These are phyloP conservation scores for Eutrema heterophyllum DNA, from an alignment of 345 rosid genomes.

Conservation along the genomic window DNA sequence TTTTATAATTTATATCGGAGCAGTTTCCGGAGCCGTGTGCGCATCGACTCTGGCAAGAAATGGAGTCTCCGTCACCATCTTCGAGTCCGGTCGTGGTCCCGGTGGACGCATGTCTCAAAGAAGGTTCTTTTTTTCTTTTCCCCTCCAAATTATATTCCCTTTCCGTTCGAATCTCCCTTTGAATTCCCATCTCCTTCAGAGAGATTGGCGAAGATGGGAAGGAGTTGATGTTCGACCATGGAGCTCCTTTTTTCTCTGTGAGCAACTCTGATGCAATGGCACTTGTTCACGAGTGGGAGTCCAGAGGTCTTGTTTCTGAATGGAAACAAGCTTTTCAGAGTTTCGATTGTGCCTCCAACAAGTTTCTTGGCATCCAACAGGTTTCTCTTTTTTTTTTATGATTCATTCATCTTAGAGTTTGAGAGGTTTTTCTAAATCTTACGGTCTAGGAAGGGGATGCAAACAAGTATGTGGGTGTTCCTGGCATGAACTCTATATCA, in stretches of 20 bases:
- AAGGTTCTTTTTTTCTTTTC: slow-evolving; percentile 37
- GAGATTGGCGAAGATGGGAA: slow-evolving; percentile 62
- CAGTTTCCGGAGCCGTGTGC: slow-evolving; percentile 81
- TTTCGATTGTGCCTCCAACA: slow-evolving; percentile 50
- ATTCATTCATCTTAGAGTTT: neutral
- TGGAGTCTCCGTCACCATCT: slow-evolving; percentile 69
- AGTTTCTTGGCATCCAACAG: slow-evolving; percentile 49
- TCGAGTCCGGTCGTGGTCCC: slow-evolving; percentile 79
- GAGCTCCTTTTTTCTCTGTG: slow-evolving; percentile 68
- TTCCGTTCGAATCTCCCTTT: neutral
- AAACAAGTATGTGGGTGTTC: slow-evolving; percentile 74
- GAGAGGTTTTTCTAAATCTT: neutral
- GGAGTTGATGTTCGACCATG: slow-evolving; percentile 75
- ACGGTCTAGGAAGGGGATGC: slow-evolving; percentile 45
- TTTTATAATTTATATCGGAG: neutral
- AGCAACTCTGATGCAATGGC: slow-evolving; percentile 44
- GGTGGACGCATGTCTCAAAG: slow-evolving; percentile 93
- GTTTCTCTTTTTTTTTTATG: slow-evolving; percentile 26
- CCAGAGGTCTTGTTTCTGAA: slow-evolving; percentile 58
- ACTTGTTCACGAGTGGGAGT: slow-evolving; percentile 71
- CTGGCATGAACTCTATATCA: slow-evolving; percentile 80
- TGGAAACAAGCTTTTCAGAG: slow-evolving; percentile 63
- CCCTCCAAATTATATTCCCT: neutral
- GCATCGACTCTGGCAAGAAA: slow-evolving; percentile 75
- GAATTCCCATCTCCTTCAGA: slow-evolving; percentile 33